phyloP scores from a whole-genome alignment of 176 grass and related monocot genomes.

The Carex parvula region DNA sequence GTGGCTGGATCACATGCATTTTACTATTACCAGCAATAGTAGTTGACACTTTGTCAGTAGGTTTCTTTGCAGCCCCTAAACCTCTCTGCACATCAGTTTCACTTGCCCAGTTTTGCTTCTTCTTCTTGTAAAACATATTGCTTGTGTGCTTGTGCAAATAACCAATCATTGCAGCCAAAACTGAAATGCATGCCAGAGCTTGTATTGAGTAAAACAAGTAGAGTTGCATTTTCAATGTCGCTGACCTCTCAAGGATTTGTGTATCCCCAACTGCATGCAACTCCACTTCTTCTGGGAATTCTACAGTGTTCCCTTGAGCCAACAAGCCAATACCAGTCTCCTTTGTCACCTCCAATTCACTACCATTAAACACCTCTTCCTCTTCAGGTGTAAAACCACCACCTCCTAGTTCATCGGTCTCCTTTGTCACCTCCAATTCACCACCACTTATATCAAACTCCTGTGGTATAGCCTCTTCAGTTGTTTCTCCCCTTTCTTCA shows the following conservation, averaged over 20 bases:
- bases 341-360: background rate
- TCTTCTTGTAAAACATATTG: slow-evolving; percentile 1
- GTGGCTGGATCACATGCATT: slow-evolving; percentile 3
- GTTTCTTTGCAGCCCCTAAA: background rate
- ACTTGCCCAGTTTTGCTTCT: background rate
- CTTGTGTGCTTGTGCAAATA: slow-evolving; percentile 14
- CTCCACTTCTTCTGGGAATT: background rate
- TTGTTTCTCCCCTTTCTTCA: slow-evolving; percentile 15
- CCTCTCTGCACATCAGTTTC: slow-evolving; percentile 1
- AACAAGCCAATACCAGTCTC: slow-evolving; percentile 12
- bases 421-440: background rate
- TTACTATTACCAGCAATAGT: slow-evolving; percentile 6
- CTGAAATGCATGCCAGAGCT: slow-evolving; percentile 15
- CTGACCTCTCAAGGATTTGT: background rate
- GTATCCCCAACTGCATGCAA: background rate
- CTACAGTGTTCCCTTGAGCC: slow-evolving; percentile 17
- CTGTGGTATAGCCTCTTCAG: background rate
- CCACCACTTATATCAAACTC: background rate
- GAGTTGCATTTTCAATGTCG: slow-evolving; percentile 17
- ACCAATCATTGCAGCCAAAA: background rate
- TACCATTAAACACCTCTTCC: background rate
- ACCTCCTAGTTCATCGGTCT: background rate
- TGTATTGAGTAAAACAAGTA: background rate
- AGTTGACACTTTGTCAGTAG: background rate
- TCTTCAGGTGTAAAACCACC: background rate